Evolutionary conservation across 805 yeast genomes (phyloP).

Genomic region (Wickerhamiella musiphila): DNA sequence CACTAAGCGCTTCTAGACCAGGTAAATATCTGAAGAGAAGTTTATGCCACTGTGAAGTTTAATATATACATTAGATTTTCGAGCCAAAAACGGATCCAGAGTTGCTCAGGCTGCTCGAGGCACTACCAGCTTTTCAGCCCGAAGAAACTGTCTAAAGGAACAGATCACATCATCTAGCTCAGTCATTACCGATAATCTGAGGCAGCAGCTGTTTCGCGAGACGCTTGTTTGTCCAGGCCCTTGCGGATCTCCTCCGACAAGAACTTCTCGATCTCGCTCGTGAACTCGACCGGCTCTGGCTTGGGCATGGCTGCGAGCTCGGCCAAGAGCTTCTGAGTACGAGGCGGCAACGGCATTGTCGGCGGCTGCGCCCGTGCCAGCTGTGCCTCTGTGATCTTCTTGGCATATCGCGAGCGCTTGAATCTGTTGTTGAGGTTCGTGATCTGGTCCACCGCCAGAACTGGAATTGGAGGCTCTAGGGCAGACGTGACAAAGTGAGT

Average conservation of each 20-base stretch:
- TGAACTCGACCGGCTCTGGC: conserved; percentile 24
- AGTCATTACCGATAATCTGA: conserved; percentile 1
- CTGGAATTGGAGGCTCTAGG: conserved; percentile 52
- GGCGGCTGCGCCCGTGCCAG: conserved; percentile 50
- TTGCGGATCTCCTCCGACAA: conserved; percentile 26
- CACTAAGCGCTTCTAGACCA: too few species aligned
- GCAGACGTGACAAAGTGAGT: conserved; percentile 57
- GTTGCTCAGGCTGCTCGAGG: too few species aligned
- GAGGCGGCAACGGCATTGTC: conserved; percentile 55
- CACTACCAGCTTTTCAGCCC: not conserved
- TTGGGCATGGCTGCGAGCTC: conserved; percentile 17
- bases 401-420: conserved; percentile 31
- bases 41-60: too few species aligned
- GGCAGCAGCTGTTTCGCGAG: conserved; percentile 6
- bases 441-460: conserved; percentile 43
- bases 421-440: conserved; percentile 62
- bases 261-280: conserved; percentile 38
- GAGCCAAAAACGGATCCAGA: too few species aligned
- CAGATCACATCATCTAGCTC: too few species aligned
- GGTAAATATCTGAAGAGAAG: too few species aligned
- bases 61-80: too few species aligned
- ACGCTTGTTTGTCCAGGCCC: conserved; percentile 11
- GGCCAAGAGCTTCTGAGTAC: conserved; percentile 25
- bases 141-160: too few species aligned
- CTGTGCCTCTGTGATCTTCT: conserved; percentile 43